phyloP scores from a whole-genome alignment of 1,284 basidiomycete genomes.

The Trametes polyzona region DNA sequence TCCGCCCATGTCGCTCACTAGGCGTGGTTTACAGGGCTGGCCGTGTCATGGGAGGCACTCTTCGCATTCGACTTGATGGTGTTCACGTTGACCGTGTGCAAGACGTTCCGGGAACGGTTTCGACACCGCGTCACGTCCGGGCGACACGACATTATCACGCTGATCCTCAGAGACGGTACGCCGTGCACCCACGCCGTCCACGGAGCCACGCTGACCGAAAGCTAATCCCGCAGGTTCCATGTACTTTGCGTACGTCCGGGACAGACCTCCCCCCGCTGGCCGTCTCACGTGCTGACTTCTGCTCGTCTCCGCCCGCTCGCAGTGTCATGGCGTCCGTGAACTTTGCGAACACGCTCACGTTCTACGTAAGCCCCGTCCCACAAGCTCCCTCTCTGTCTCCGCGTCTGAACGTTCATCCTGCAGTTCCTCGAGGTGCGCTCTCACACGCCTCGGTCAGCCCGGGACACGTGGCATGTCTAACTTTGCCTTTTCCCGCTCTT shows the following conservation, averaged over 20 bases:
- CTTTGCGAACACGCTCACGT: conserved; percentile 36
- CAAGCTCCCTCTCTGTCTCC: background rate
- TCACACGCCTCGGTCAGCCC: conserved; percentile 11
- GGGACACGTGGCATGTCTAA: background rate
- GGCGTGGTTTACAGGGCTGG: conserved; percentile 27
- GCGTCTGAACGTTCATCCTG: background rate
- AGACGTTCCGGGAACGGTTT: conserved; percentile 27
- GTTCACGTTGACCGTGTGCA: conserved; percentile 34
- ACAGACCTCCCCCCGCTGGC: background rate
- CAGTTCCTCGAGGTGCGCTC: conserved; percentile 16
- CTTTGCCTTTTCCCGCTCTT: too few species aligned
- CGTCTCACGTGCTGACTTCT: conserved; percentile 2
- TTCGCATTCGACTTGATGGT: conserved; percentile 35
- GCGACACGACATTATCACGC: conserved; percentile 26
- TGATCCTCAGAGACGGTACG: conserved; percentile 36
- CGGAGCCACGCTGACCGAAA: background rate
- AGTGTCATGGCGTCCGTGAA: conserved; percentile 41
- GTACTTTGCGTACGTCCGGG: conserved; percentile 36
- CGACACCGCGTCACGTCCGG: conserved; percentile 15
- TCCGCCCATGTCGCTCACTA: conserved; percentile 12
- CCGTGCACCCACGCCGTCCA: background rate
- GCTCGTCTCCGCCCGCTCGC: background rate
- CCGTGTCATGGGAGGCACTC: conserved; percentile 37
- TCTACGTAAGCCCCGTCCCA: conserved; percentile 36
- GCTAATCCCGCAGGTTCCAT: conserved; percentile 30